phyloP scores from a whole-genome alignment of 352 stramenopile species.

The Phytopythium sindhum region DNA sequence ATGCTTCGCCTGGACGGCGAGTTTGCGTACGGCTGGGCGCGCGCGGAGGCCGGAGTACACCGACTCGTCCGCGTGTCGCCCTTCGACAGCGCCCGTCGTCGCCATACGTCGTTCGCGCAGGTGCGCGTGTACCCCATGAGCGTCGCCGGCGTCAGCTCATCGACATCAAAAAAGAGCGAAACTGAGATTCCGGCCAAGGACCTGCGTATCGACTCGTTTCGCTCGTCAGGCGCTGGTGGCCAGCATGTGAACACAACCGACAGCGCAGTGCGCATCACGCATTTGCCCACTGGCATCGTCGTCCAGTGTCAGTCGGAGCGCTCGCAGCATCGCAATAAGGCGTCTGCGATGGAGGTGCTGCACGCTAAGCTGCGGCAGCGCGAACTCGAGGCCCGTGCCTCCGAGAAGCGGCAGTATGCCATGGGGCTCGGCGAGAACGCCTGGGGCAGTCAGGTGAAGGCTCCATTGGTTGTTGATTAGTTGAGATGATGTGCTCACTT shows the following conservation, averaged over 20 bases:
- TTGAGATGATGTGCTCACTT: slow-evolving; percentile 25
- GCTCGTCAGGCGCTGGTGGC: slow-evolving; percentile 90
- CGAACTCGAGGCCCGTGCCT: slow-evolving; percentile 50
- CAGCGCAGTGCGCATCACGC: slow-evolving; percentile 94
- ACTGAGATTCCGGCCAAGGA: slow-evolving; percentile 79
- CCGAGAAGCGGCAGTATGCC: slow-evolving; percentile 45
- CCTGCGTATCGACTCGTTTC: slow-evolving; percentile 93
- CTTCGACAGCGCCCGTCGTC: slow-evolving; percentile 91
- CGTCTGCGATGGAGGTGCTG: slow-evolving; percentile 87
- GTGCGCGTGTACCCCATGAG: slow-evolving; percentile 74
- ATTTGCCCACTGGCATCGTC: slow-evolving; percentile 92
- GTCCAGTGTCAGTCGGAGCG: slow-evolving; percentile 94
- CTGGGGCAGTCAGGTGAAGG: slow-evolving; percentile 63
- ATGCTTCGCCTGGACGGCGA: slow-evolving; percentile 53
- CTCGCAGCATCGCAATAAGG: slow-evolving; percentile 93
- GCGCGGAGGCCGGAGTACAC: slow-evolving; percentile 94
- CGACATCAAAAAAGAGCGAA: slow-evolving; percentile 16
- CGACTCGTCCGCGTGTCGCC: slow-evolving; percentile 93
- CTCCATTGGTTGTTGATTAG: slow-evolving; percentile 17
- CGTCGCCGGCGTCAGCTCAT: slow-evolving; percentile 11
- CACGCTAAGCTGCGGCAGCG: slow-evolving; percentile 70
- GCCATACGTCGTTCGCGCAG: slow-evolving; percentile 96
- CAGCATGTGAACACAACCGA: slow-evolving; percentile 98
- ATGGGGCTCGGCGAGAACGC: slow-evolving; percentile 72
- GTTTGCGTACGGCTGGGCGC: slow-evolving; percentile 92